Base-by-base conservation (phyloP, 192 early-diverging fungal species). In the Funneliformis mosseae region DNA sequence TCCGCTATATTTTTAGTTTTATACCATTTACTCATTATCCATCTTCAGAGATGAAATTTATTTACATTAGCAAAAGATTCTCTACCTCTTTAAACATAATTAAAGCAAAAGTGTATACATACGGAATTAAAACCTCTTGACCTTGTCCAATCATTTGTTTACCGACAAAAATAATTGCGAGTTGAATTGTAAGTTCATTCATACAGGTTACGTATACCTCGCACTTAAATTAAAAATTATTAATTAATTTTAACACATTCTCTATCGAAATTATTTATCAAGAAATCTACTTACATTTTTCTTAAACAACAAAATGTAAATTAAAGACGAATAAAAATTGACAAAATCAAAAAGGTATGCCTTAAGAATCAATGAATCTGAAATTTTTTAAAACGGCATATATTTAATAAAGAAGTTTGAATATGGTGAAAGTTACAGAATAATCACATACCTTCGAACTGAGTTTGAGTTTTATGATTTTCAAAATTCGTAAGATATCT, bases 81-180 rank as follows among this genome's bases (percentile, higher is more conserved):
- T 14, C 21, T 59, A 14, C 3, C 10, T 14, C 14, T 27, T n/a
- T 1, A 14, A 55, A 39, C 4, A 25, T 60, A 8, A 46, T 9
- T 16, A 28, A n/a, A 46, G 18, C 41, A 39, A 74, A 60, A 11
- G 14, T 21, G 28, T 27, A 62, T 63, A 88, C 62, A 27, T 78
- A 82, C 61, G 91, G 90, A 12, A 87, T 43, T n/a, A 84, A 62
- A 12, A 90, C 33, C n/a, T 91, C 86, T 72, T 81, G 82, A 25
- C 80, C 25, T 71, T 91, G 89, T 33, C 82, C 84, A 48, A 91
- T 16, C 21, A 85, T 79, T 80, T 90, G 90, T 71, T 84, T 83
- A 46, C 90, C 89, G 18, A 92, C 79, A 78, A 93, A 91, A 14
- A 90, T 88, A 80, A 92, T 87, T 8, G 88, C 88, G 64, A 93